These are phyloP conservation scores for Leccinum ochraceum DNA, from an alignment of 768 basidiomycete genomes.

Conservation along the genomic window DNA sequence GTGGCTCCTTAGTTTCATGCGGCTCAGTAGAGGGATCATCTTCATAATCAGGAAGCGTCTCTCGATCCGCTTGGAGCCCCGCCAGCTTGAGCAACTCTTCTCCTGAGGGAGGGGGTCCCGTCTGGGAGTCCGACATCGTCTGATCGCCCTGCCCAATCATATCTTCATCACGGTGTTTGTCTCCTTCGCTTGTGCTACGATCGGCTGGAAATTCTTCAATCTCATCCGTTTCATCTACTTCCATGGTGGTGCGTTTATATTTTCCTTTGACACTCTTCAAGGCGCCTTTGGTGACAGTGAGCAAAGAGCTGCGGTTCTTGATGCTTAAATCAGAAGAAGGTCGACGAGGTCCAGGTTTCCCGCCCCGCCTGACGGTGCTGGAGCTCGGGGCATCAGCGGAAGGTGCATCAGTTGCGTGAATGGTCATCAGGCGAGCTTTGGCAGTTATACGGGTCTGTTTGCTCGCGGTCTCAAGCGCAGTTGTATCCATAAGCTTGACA, in stretches of 20 bases:
- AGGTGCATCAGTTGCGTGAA: constrained; percentile 7
- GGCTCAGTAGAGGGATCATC: constrained; percentile 37
- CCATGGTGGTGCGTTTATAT: constrained; percentile 24
- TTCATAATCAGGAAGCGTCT: constrained; percentile 57
- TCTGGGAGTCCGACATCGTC: constrained; percentile 3
- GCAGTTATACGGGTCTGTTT: constrained; percentile 46
- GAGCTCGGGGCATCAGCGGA: constrained; percentile 15
- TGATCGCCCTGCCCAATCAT: constrained; percentile 11
- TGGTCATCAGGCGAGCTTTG: constrained; percentile 47
- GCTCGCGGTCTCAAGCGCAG: constrained; percentile 22
- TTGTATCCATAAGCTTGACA: constrained; percentile 50
- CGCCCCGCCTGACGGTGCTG: constrained; percentile 12
- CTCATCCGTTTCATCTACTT: constrained; percentile 23
- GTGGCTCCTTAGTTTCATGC: constrained; percentile 5
- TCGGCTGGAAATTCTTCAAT: constrained; percentile 14
- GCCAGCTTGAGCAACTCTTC: constrained; percentile 52
- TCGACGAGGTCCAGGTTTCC: constrained; percentile 52
- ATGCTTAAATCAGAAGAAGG: constrained; percentile 45
- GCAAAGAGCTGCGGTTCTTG: constrained; percentile 50
- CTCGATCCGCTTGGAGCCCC: constrained; percentile 43
- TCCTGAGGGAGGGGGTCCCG: constrained; percentile 35
- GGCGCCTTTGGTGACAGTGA: constrained; percentile 53
- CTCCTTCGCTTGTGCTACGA: constrained; percentile 3
- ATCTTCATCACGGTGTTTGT: constrained; percentile 20
- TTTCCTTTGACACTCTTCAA: constrained; percentile 53